These are phyloP conservation scores for Suhomyces pyralidae DNA, from an alignment of 805 yeast species.

Conservation along the genomic window DNA sequence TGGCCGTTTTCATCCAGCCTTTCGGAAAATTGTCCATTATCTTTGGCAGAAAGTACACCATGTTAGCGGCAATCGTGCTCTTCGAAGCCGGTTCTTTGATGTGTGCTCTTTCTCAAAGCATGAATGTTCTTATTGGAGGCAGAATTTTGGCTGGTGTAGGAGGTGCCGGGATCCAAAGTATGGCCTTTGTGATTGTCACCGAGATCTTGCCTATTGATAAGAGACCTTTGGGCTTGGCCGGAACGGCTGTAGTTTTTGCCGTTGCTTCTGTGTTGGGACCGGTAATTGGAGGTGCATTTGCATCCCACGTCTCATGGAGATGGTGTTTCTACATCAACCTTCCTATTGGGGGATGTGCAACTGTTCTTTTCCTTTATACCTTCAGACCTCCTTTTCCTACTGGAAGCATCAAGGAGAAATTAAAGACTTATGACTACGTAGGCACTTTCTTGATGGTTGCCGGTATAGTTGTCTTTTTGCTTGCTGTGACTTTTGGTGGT, in stretches of 20 bases:
- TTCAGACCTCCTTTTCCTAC: slow-evolving; percentile 20
- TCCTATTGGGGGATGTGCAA: slow-evolving; percentile 23
- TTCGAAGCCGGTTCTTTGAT: slow-evolving; percentile 36
- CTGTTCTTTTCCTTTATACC: slow-evolving; percentile 13
- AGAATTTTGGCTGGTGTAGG: slow-evolving; percentile 38
- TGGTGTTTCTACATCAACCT: slow-evolving; percentile 27
- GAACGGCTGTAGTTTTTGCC: slow-evolving; percentile 17
- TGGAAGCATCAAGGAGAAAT: slow-evolving; percentile 10
- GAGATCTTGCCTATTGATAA: slow-evolving; percentile 31
- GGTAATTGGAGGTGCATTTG: slow-evolving; percentile 24
- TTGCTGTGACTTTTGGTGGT: slow-evolving; percentile 24
- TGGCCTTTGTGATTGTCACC: slow-evolving; percentile 26
- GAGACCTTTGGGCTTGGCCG: slow-evolving; percentile 22
- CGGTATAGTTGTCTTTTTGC: slow-evolving; percentile 21
- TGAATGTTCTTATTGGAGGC: slow-evolving; percentile 42
- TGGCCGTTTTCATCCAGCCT: slow-evolving; percentile 32
- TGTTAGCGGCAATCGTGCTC: slow-evolving; percentile 22
- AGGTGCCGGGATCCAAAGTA: slow-evolving; percentile 33
- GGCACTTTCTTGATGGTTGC: slow-evolving; percentile 17
- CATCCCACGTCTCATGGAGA: slow-evolving; percentile 23
- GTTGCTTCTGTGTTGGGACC: slow-evolving; percentile 25
- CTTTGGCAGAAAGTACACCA: slow-evolving; percentile 34
- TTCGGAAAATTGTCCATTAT: slow-evolving; percentile 38
- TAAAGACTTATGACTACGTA: slow-evolving; percentile 18
- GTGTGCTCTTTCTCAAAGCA: slow-evolving; percentile 34